phyloP scores from a whole-genome alignment of 805 yeast species.

The Pichia gijzeniarum region DNA sequence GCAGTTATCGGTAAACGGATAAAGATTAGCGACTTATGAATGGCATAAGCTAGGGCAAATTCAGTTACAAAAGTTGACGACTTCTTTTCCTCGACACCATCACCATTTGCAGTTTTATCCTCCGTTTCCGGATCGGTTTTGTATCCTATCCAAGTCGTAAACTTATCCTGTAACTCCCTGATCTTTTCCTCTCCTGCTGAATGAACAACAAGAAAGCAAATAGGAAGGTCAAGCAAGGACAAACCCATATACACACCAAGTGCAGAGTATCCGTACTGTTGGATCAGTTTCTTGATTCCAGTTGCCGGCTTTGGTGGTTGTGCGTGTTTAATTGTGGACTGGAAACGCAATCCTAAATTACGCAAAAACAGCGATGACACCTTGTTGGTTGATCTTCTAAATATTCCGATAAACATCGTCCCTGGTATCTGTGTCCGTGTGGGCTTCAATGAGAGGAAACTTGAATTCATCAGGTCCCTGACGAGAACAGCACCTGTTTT shows the following conservation, averaged over 20 bases:
- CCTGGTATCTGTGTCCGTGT: background rate
- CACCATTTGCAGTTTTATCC: constrained; percentile 10
- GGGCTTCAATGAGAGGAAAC: too few relatives aligned
- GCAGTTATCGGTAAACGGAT: constrained; percentile 87
- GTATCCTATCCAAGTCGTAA: constrained; percentile 54
- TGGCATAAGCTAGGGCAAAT: constrained; percentile 83
- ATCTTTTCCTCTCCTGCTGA: constrained; percentile 81
- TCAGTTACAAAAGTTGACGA: constrained; percentile 62
- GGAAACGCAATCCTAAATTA: constrained; percentile 12
- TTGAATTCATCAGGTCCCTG: too few relatives aligned
- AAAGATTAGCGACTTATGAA: constrained; percentile 81
- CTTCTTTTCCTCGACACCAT: constrained; percentile 13
- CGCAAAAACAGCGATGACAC: constrained; percentile 3
- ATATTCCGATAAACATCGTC: background rate
- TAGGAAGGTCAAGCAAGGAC: constrained; percentile 72
- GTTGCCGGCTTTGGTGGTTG: constrained; percentile 28
- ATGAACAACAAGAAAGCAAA: constrained; percentile 79
- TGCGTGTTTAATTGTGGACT: constrained; percentile 16
- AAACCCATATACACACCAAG: constrained; percentile 75
- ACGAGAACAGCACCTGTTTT: too few relatives aligned
- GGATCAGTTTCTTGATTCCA: constrained; percentile 59
- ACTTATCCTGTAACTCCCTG: constrained; percentile 54
- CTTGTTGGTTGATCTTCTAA: background rate
- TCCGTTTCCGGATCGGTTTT: constrained; percentile 1
- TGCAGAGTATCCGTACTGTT: constrained; percentile 89